These are phyloP conservation scores for Tolypocladium album DNA, from an alignment of 2,329 filamentous ascomycete species.

Conservation along the genomic window DNA sequence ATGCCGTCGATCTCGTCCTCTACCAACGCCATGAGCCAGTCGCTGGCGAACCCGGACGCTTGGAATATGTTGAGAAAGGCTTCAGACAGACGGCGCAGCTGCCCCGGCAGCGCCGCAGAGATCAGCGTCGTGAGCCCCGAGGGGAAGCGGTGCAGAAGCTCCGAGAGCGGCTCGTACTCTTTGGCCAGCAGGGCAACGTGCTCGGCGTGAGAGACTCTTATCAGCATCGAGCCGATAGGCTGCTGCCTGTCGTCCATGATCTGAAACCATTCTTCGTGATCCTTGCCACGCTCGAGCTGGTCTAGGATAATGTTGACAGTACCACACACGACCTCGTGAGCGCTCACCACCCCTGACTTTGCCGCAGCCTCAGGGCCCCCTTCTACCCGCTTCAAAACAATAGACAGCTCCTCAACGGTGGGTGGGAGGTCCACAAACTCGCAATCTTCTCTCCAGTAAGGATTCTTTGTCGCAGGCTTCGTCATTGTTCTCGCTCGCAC, in stretches of 20 bases:
- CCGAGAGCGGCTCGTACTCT: slow-evolving; percentile 75
- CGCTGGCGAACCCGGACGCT: slow-evolving; percentile 69
- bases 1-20: slow-evolving; percentile 97
- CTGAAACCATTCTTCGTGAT: slow-evolving; percentile 81
- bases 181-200: slow-evolving; percentile 77
- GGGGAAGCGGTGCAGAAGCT: slow-evolving; percentile 75
- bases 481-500: slow-evolving; percentile 65
- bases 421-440: slow-evolving; percentile 66
- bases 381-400: slow-evolving; percentile 60
- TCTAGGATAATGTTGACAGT: slow-evolving; percentile 76
- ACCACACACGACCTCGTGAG: slow-evolving; percentile 48
- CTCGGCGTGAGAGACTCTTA: slow-evolving; percentile 78
- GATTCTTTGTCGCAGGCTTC: slow-evolving; percentile 59
- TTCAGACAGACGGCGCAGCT: slow-evolving; percentile 72
- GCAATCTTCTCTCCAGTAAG: slow-evolving; percentile 76
- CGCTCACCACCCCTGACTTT: slow-evolving; percentile 11
- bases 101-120: slow-evolving; percentile 64
- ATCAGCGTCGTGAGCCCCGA: slow-evolving; percentile 79
- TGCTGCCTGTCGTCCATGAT: slow-evolving; percentile 68
- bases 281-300: slow-evolving; percentile 64
- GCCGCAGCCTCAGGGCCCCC: slow-evolving; percentile 33
- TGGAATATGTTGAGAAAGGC: slow-evolving; percentile 91
- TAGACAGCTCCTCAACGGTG: slow-evolving; percentile 55
- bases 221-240: slow-evolving; percentile 69
- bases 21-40: slow-evolving; percentile 88